Conservation (phyloP, 306 rosid species). For the Fragaria iinumae region DNA sequence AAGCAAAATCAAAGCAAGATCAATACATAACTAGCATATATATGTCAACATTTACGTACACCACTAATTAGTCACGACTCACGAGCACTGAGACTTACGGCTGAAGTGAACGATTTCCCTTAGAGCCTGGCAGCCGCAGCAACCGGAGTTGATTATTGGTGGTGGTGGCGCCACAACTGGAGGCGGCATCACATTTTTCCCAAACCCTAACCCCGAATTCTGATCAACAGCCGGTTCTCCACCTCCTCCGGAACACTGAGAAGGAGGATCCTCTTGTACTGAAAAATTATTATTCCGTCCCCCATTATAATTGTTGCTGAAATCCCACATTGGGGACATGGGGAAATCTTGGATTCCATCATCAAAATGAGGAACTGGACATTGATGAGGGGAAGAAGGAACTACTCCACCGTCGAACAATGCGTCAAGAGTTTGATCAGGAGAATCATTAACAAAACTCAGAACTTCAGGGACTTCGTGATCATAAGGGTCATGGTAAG, state of each 20-base stretch:
- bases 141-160: neutral
- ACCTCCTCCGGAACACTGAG: neutral
- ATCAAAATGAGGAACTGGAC: neutral
- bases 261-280: neutral
- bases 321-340: neutral
- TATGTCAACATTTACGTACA: neutral
- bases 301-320: neutral
- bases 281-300: neutral
- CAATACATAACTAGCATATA: neutral
- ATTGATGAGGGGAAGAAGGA: neutral
- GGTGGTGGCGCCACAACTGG: neutral
- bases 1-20: neutral
- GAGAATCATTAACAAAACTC: neutral
- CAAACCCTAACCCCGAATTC: neutral
- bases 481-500: neutral
- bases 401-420: neutral
- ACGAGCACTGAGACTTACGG: neutral
- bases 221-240: neutral
- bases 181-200: neutral
- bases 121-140: conserved; percentile 3
- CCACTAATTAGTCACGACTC: neutral
- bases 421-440: neutral
- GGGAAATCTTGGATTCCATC: neutral
- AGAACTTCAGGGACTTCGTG: neutral
- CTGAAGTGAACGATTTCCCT: neutral